Percentiles rank a stretch among this genome's conserved stretches.
These are phyloP conservation scores for Zangia roseola DNA, from an alignment of 768 basidiomycete genomes.

Conservation along the genomic window DNA sequence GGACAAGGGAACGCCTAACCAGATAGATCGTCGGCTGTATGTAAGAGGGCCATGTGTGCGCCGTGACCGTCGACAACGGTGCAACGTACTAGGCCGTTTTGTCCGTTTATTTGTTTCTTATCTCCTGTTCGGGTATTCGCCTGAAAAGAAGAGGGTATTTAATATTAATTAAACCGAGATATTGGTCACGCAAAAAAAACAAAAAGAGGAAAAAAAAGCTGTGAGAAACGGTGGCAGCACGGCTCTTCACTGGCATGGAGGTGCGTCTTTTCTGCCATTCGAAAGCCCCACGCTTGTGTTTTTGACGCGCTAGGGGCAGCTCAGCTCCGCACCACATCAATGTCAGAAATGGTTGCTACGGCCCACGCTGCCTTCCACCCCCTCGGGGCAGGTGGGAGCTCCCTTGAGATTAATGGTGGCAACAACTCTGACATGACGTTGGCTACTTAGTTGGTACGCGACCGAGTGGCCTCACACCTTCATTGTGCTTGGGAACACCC, in stretches of 20 bases:
- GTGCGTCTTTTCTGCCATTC: slow-evolving; percentile 34
- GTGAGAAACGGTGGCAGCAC: slow-evolving; percentile 22
- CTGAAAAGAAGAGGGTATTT: too few species aligned
- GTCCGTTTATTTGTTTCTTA: too few species aligned
- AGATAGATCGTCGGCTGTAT: too few species aligned
- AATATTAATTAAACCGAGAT: too few species aligned
- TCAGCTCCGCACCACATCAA: neutral
- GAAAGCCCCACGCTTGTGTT: slow-evolving; percentile 9
- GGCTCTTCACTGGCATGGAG: neutral
- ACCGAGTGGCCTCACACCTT: too few species aligned
- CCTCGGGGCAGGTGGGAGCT: neutral
- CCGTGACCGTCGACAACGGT: too few species aligned
- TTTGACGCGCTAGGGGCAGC: slow-evolving; percentile 11
- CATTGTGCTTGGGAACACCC: neutral
- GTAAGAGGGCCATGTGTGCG: too few species aligned
- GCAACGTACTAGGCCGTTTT: too few species aligned
- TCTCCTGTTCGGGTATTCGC: too few species aligned
- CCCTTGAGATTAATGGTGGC: too few species aligned
- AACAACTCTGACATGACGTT: neutral
- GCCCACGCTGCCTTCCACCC: neutral
- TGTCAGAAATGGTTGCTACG: slow-evolving; percentile 11
- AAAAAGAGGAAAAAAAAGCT: neutral
- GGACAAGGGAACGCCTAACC: neutral
- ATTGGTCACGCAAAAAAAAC: neutral
- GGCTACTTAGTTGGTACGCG: neutral